Evolutionary conservation across 306 rosid genomes (phyloP).

Genomic region (Castanopsis chinensis): DNA sequence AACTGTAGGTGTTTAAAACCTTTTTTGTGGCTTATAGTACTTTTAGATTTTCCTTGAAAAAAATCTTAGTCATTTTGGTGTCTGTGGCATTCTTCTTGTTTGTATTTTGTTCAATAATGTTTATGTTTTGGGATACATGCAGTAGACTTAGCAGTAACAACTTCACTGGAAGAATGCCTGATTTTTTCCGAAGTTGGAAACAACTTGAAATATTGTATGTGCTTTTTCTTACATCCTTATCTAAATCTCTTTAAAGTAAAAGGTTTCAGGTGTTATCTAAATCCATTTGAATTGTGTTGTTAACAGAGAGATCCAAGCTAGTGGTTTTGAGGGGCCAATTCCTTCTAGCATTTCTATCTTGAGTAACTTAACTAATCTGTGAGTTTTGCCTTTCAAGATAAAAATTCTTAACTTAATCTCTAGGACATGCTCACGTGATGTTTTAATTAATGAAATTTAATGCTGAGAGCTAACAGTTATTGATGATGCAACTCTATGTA

Average conservation of each 20-base stretch:
- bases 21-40: background rate
- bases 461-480: background rate
- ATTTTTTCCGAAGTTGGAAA: constrained; percentile 15
- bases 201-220: constrained; percentile 8
- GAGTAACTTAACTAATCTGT: constrained; percentile 19
- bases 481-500: constrained; percentile 8
- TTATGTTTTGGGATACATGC: background rate
- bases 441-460: background rate
- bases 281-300: background rate
- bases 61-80: background rate
- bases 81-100: no score
- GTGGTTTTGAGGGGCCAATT: constrained; percentile 31
- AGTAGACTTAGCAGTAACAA: constrained; percentile 32
- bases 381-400: constrained; percentile 8
- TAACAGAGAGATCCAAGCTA: constrained; percentile 34
- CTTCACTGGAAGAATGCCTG: constrained; percentile 33
- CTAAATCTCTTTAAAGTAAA: background rate
- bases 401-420: background rate
- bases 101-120: background rate
- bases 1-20: background rate
- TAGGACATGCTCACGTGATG: background rate
- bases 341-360: constrained; percentile 26
- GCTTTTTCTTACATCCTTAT: background rate
- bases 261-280: background rate
- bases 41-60: background rate